Evolutionary conservation across 805 yeast species (phyloP), one percentile per base, ranked within the genome.

Genomic region (Lipomyces kockii): DNA sequence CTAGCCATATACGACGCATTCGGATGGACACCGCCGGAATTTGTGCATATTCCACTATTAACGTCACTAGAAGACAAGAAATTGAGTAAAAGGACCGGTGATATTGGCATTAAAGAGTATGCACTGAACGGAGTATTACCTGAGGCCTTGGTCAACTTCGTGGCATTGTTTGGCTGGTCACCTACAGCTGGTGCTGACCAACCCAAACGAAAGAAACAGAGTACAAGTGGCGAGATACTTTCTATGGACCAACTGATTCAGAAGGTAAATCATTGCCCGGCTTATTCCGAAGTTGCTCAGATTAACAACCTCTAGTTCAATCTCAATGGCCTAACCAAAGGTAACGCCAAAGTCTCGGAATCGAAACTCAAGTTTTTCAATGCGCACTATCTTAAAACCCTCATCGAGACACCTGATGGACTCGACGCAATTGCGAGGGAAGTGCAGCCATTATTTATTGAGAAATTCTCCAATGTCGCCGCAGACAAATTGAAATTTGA

Each of bases 131-230:
- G 97, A 0, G 83, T 90, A 17, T 78, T 92, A 4, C 97, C 97
- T 0, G 97, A 93, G 76, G 95, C 99, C 0, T 78, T 95, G 52
- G 80, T 91, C 6, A 95, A 95, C 74, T 95, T 92, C 77, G 89
- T 89, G 55, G 97, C 94, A 0, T 81, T 95, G 66, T 90, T 92
- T 77, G 99, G 99, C 0, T 95, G 99, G 99, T 85, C 97, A 4
- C 97, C 97, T 3, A 51, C 51, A 12, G 35, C 60, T 5, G 9
- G 52, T 34, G 61, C 32, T 25, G 55, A n/a, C 34, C 29, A 29
- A 20, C 43, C 37, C 12, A 56, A 61, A 39, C 25, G 52, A 53
- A 39, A 53, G n/a, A 66, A 39, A 12, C 52, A 60, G n/a, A 67
- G 37, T 34, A 22, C 46, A 17, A 27, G 52, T 27, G 58, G 63